Evolutionary conservation across 768 basidiomycete genomes (phyloP), one percentile per base, ranked within the genome.

Genomic region (Tulasnella sp.): DNA sequence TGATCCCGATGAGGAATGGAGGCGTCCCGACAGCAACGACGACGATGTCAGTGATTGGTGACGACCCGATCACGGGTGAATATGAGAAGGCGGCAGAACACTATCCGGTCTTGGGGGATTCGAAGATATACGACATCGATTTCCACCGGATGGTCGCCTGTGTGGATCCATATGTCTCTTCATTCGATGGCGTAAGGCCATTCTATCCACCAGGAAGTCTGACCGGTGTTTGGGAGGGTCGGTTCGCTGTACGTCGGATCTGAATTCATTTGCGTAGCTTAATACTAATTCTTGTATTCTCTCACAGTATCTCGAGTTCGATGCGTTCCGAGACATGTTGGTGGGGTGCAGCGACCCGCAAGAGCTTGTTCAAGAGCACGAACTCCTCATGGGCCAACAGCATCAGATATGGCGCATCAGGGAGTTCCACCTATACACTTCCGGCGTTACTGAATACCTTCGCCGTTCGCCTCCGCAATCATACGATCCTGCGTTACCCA

Each of bases 351-450:
- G 76, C 0, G 71, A 80, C 3, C 85, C 88, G 3, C 70, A 77
- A 0, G 34, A 38, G 34, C 74, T 78, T 8, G 55, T 56, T 10
- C 34, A 56, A n/a, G 72, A 95, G n/a, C 82, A 87, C 65, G 80
- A 82, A 44, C 84, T 85, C 47, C 75, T 83, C 50, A 82, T 88
- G 26, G 89, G 86, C 0, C 80, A 85, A 65, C 92, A 97, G 70
- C 82, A 80, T 17, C 93, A 96, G 68, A 90, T 90, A 0, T 95
- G 92, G 91, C 85, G 83, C 66, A 72, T 96, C 44, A 80, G 81
- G 34, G 88, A 91, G 70, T 81, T 89, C 65, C 81, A 88, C 45
- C 24, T 34, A n/a, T 47, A 21, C 15, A 23, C 21, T 15, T 32
- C 50, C 51, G 24, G 26, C 10, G 38, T 43, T n/a, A 42, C 34